Evolutionary conservation across 2,329 filamentous ascomycete genomes (phyloP).

Genomic region (Neospermospora avenae): DNA sequence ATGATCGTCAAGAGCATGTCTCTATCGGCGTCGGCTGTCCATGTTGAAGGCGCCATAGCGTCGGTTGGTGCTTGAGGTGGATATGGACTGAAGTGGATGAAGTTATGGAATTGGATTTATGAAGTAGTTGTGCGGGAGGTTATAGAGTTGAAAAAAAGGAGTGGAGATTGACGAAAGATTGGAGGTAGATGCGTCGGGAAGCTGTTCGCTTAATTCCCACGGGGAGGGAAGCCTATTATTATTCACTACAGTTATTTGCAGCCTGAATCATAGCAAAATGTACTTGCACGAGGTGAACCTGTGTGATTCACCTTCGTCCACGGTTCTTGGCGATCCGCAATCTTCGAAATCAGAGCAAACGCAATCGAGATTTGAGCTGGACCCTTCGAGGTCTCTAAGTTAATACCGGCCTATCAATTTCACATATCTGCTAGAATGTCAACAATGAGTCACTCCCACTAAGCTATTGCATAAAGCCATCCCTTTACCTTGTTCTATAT

Average conservation of each 20-base stretch:
- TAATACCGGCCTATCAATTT: slow-evolving; percentile 4
- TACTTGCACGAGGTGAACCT: no score
- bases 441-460: slow-evolving; percentile 18
- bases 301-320: neutral
- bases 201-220: neutral
- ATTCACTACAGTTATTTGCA: neutral
- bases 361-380: neutral
- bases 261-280: neutral
- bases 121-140: neutral
- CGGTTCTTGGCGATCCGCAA: neutral
- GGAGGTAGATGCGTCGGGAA: slow-evolving; percentile 4
- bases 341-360: neutral
- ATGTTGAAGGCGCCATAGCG: slow-evolving; percentile 24
- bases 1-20: slow-evolving; percentile 34
- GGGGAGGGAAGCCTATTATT: neutral
- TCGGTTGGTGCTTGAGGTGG: neutral
- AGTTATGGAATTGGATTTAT: neutral
- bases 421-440: slow-evolving; percentile 4
- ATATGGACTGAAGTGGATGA: neutral
- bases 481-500: neutral
- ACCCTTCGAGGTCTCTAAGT: neutral
- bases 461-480: slow-evolving; percentile 13
- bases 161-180: neutral
- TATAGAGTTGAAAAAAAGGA: neutral
- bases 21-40: slow-evolving; percentile 29